Evolutionary conservation across 208 protist species (phyloP).

Genomic region (Wallacemonas collosoma): DNA sequence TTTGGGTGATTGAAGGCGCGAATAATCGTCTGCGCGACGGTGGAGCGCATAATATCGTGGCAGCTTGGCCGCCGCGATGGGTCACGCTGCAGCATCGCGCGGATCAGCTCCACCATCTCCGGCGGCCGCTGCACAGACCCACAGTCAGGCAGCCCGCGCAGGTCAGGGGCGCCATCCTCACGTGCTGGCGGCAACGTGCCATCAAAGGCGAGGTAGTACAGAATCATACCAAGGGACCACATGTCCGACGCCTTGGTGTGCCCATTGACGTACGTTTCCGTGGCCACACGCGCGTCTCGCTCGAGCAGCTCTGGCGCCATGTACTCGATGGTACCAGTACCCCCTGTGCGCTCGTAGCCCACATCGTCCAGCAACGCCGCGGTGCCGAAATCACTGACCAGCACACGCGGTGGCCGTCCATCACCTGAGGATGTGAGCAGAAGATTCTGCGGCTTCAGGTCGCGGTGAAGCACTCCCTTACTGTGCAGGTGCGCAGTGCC

Average conservation of each 20-base stretch:
- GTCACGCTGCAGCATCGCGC: conserved; percentile 77
- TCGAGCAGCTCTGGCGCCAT: conserved; percentile 91
- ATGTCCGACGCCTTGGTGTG: conserved; percentile 81
- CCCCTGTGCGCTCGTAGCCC: conserved; percentile 72
- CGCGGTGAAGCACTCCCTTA: conserved; percentile 87
- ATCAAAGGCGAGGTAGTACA: conserved; percentile 83
- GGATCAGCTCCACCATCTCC: conserved; percentile 82
- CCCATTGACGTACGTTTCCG: conserved; percentile 48
- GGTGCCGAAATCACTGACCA: conserved; percentile 91
- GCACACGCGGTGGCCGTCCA: conserved; percentile 65
- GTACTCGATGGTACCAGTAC: conserved; percentile 89
- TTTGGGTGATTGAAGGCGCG: conserved; percentile 65
- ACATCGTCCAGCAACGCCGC: conserved; percentile 66
- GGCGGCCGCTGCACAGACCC: conserved; percentile 54
- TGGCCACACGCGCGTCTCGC: conserved; percentile 24
- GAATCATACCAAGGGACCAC: conserved; percentile 90
- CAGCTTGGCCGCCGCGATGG: conserved; percentile 71
- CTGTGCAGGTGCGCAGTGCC: conserved; percentile 80
- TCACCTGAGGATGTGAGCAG: conserved; percentile 52
- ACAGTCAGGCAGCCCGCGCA: conserved; percentile 35
- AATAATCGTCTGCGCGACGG: conserved; percentile 74
- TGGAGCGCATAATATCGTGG: conserved; percentile 73
- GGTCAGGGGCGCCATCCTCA: conserved; percentile 46
- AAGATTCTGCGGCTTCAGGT: conserved; percentile 90
- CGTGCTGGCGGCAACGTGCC: conserved; percentile 31